phyloP scores from a whole-genome alignment of 192 early-diverging fungal species.

The Coemansia sp. region DNA sequence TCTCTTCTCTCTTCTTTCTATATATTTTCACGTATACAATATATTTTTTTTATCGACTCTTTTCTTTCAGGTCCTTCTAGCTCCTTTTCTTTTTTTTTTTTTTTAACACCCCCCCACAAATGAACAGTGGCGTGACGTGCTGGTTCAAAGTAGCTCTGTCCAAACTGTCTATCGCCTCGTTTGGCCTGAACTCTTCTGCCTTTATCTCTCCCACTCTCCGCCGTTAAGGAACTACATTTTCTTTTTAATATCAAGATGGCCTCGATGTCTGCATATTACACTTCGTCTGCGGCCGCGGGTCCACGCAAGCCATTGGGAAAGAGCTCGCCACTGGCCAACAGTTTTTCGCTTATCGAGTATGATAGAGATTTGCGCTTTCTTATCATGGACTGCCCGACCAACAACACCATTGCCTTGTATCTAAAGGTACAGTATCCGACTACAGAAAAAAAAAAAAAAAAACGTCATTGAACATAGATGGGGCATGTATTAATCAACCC shows the following conservation, averaged over 20 bases:
- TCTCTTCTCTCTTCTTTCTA: background rate
- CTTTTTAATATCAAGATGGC: constrained; percentile 26
- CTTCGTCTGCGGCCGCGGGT: constrained; percentile 20
- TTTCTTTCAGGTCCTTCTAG: constrained; percentile 9
- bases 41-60: background rate
- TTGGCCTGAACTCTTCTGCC: constrained; percentile 49
- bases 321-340: constrained; percentile 46
- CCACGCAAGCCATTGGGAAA: constrained; percentile 54
- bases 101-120: constrained; percentile 22
- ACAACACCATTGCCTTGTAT: constrained; percentile 75
- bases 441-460: background rate
- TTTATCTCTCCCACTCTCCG: constrained; percentile 44
- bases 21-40: background rate
- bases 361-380: constrained; percentile 72
- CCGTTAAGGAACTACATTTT: constrained; percentile 13
- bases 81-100: background rate
- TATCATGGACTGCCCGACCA: constrained; percentile 91
- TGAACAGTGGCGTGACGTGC: constrained; percentile 49
- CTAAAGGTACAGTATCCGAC: constrained; percentile 47
- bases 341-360: constrained; percentile 56
- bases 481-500: background rate
- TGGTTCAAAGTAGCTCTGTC: constrained; percentile 43
- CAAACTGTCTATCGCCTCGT: constrained; percentile 43
- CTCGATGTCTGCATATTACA: constrained; percentile 47
- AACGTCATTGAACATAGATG: background rate